Evolutionary conservation across 192 early-diverging fungal genomes (phyloP).

Genomic region (Gamsiella multidivaricata): DNA sequence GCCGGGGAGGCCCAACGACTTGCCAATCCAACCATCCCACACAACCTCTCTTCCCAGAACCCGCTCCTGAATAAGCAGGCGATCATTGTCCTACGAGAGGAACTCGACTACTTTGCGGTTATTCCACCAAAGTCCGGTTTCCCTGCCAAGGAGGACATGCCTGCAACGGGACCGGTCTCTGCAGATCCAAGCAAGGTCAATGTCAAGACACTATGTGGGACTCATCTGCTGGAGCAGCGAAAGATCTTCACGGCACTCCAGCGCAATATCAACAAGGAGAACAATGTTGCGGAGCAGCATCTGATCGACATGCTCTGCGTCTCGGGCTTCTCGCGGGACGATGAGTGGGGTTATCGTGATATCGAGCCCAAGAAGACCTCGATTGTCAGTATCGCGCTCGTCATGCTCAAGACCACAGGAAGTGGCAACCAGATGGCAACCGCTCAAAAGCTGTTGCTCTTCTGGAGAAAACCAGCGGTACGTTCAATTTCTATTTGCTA

Average conservation of each 20-base stretch:
- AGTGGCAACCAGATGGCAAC: constrained; percentile 75
- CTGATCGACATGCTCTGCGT: constrained; percentile 86
- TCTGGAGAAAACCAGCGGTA: constrained; percentile 88
- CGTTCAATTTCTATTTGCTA: constrained; percentile 18
- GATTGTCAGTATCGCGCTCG: constrained; percentile 74
- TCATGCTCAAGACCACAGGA: constrained; percentile 76
- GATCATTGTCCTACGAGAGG: constrained; percentile 82
- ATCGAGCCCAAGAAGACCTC: constrained; percentile 75
- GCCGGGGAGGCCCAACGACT: constrained; percentile 40
- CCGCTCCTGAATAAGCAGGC: constrained; percentile 67
- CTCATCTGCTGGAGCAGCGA: constrained; percentile 71
- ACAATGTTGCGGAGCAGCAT: constrained; percentile 77
- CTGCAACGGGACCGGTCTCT: constrained; percentile 33
- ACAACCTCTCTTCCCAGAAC: constrained; percentile 52
- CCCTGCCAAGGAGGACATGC: constrained; percentile 34
- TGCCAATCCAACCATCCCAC: constrained; percentile 28
- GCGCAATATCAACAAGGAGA: constrained; percentile 76
- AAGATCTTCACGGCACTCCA: constrained; percentile 82
- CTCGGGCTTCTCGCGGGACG: constrained; percentile 77
- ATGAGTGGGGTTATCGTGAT: constrained; percentile 79
- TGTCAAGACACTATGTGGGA: constrained; percentile 72
- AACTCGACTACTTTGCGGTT: constrained; percentile 82
- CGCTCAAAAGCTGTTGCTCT: constrained; percentile 78
- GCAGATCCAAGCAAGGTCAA: constrained; percentile 22
- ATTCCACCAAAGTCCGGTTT: constrained; percentile 53